Evolutionary conservation across 495 filamentous ascomycete species (phyloP), one percentile per base, ranked within the genome.

Genomic region (Acidomyces sp.): DNA sequence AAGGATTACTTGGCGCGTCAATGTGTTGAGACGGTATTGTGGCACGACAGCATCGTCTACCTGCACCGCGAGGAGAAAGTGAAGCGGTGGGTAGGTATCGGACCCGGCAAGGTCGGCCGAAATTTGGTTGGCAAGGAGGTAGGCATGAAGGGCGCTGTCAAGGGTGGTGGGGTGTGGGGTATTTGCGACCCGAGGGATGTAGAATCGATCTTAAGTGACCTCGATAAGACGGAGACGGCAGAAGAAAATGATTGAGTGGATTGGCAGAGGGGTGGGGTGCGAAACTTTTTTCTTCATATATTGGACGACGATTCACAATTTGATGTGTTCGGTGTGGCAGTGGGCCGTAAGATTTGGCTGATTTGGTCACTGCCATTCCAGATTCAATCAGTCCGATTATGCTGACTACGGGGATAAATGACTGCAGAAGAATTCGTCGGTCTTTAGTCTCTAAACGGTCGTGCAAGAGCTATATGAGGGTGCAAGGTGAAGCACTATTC

Each of bases 71-170:
- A 90, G 43, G 65, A 76, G 52, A 82, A 80, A 41, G 83, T 96
- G 6, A 68, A 74, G 49, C 68, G 85, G 31, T 96, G 88, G 86
- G 70, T 97, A 34, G 90, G 88, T 13, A 82, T 97, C 48, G 90
- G 90, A 2, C 90, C 90, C 0, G 90, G 88, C 1, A 93, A 93
- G 54, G 87, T 97, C 4, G 90, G 87, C 2, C 70, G 85, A 39
- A 95, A 95, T 56, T 60, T 97, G 17, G 90, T 97, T 4, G 86
- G 87, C 0, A 93, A 93, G 59, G 90, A 95, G 58, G 87, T 97
- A 4, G 86, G 85, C 1, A 85, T 85, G 80, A 78, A 77, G 56
- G 84, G 87, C 20, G 64, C 70, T 17, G 71, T 82, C 22, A 85
- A 83, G 55, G 86, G 88, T 2, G 90, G 86, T 13, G 82, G 92